phyloP scores from a whole-genome alignment of 768 basidiomycete genomes.

The Terana coerulea region DNA sequence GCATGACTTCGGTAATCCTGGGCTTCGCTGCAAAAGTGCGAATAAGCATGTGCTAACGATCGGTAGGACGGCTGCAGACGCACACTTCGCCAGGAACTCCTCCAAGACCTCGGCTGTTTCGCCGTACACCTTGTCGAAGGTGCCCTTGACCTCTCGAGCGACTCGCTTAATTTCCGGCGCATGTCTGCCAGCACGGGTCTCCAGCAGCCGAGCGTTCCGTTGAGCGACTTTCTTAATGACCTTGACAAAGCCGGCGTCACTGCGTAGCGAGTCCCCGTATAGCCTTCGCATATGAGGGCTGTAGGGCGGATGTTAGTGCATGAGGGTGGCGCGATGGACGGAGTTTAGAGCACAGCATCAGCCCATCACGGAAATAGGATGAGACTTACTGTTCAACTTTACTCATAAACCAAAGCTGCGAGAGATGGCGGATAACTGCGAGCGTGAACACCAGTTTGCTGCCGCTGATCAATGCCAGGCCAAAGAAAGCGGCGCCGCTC shows the following conservation, averaged over 20 bases:
- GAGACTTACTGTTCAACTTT: constrained; percentile 80
- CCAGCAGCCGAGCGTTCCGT: constrained; percentile 74
- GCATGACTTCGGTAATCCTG: constrained; percentile 81
- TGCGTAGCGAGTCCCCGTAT: constrained; percentile 89
- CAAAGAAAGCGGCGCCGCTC: constrained; percentile 95
- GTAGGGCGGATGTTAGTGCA: not conserved
- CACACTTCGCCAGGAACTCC: constrained; percentile 89
- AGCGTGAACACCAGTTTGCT: constrained; percentile 87
- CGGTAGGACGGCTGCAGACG: not conserved
- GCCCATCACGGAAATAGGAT: not conserved
- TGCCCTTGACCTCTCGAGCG: constrained; percentile 90
- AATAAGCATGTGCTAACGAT: constrained; percentile 1
- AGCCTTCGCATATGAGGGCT: constrained; percentile 99
- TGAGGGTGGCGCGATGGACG: not conserved
- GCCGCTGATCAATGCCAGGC: constrained; percentile 85
- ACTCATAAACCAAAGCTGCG: constrained; percentile 95
- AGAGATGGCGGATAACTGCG: constrained; percentile 80
- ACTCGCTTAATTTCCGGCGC: constrained; percentile 78
- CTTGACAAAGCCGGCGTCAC: constrained; percentile 96
- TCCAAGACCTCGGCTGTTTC: constrained; percentile 92
- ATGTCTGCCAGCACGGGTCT: constrained; percentile 74
- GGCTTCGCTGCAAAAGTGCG: constrained; percentile 62
- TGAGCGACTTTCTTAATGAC: constrained; percentile 93
- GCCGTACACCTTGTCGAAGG: constrained; percentile 93
- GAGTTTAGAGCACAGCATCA: not conserved